Conservation (phyloP, 2,329 filamentous ascomycete genomes). For the Penicillium aurantiogriseum region DNA sequence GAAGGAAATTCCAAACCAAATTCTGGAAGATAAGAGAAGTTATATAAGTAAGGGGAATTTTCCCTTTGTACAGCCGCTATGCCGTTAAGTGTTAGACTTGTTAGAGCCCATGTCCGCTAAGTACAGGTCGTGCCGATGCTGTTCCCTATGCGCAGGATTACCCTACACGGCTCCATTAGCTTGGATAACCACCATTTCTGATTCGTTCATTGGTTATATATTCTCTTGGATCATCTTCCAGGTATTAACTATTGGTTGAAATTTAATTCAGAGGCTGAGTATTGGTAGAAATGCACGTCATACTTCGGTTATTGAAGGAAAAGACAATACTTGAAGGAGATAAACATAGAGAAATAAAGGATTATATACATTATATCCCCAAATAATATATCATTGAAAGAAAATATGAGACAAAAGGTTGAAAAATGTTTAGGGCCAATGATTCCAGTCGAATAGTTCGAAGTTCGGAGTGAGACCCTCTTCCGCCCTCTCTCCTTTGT, state of each 20-base stretch:
- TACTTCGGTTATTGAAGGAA: constrained; percentile 6
- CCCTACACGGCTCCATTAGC: constrained; percentile 15
- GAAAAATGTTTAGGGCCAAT: background rate
- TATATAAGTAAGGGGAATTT: constrained; percentile 1
- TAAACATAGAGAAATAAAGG: background rate
- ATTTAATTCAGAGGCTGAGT: background rate
- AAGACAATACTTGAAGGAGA: background rate
- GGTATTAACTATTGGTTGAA: background rate
- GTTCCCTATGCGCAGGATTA: constrained; percentile 31
- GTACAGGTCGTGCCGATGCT: constrained; percentile 29
- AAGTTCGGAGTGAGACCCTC: background rate
- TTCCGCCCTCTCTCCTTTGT: constrained; percentile 1
- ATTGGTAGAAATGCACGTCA: background rate
- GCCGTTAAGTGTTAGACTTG: constrained; percentile 37
- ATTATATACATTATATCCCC: background rate
- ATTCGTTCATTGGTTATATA: constrained; percentile 3
- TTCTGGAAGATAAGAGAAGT: constrained; percentile 1
- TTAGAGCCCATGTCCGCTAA: constrained; percentile 27
- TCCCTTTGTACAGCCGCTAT: constrained; percentile 19
- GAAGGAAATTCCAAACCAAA: constrained; percentile 1
- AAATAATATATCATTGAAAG: background rate
- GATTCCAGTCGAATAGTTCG: background rate
- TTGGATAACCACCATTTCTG: constrained; percentile 4
- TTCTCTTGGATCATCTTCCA: background rate
- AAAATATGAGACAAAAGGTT: background rate